These are phyloP conservation scores for Tricholoma sp. DNA, from an alignment of 768 basidiomycete genomes.

Conservation along the genomic window DNA sequence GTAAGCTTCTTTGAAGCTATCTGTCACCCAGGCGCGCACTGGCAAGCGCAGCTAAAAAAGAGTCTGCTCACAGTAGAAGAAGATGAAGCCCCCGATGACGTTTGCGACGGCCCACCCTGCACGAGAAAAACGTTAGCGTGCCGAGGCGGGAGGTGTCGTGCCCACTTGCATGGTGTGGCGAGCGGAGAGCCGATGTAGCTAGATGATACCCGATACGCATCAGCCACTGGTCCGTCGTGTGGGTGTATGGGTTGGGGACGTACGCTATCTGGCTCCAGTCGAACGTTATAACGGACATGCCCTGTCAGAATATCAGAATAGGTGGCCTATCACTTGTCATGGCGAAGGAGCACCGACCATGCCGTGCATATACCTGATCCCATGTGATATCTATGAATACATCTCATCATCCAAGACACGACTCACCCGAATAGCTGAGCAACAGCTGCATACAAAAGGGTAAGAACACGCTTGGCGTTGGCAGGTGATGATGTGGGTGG, in stretches of 20 bases:
- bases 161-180: constrained; percentile 59
- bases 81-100: constrained; percentile 53
- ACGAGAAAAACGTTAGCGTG: too few species aligned
- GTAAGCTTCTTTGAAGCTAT: too few species aligned
- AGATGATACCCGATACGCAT: constrained; percentile 48
- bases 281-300: constrained; percentile 75
- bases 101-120: constrained; percentile 70
- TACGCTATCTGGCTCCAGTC: constrained; percentile 67
- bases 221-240: constrained; percentile 4
- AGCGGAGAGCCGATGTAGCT: constrained; percentile 59
- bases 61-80: constrained; percentile 52
- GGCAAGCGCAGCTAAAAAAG: too few species aligned
- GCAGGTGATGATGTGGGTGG: too few species aligned
- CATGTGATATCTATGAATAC: constrained; percentile 39
- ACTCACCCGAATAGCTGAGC: too few species aligned
- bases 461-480: too few species aligned
- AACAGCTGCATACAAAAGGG: too few species aligned
- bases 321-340: too few species aligned
- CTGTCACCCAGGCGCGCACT: too few species aligned
- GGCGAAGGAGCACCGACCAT: constrained; percentile 14
- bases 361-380: constrained; percentile 60
- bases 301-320: constrained; percentile 12
- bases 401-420: too few species aligned
- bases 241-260: constrained; percentile 19
- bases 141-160: too few species aligned